These are phyloP conservation scores for Sorghum bicolor DNA, from an alignment of 176 grass and related monocot genomes.

Conservation along the genomic window DNA sequence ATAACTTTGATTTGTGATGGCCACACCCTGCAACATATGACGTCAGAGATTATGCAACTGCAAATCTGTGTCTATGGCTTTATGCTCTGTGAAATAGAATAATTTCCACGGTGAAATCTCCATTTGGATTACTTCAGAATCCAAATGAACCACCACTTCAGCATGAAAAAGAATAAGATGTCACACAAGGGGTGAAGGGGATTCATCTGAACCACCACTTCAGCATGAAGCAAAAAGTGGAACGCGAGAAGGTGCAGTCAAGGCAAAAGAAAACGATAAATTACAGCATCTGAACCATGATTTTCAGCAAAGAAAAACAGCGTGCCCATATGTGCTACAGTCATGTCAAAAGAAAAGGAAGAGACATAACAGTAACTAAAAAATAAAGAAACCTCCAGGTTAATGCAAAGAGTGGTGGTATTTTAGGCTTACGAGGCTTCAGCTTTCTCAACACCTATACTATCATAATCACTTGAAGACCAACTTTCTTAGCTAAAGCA, in stretches of 20 bases:
- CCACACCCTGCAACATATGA: neutral
- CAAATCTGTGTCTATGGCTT: no score
- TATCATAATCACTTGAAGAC: no score
- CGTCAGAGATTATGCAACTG: neutral
- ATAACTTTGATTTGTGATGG: neutral
- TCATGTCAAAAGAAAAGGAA: no score
- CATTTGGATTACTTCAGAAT: neutral
- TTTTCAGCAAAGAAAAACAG: neutral
- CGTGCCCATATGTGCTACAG: no score
- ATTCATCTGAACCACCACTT: neutral
- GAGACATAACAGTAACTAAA: no score
- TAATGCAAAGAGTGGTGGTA: no score
- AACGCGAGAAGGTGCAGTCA: neutral
- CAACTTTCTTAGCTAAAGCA: no score
- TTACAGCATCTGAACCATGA: neutral
- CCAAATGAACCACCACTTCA: no score
- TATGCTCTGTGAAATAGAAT: no score
- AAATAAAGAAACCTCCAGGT: no score
- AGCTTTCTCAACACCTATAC: neutral
- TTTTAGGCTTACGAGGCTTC: neutral
- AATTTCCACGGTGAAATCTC: neutral
- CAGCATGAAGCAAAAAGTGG: neutral
- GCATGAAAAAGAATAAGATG: neutral
- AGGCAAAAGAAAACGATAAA: neutral
- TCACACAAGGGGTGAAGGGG: neutral